Conservation (phyloP, 352 stramenopile genomes). For the Globisporangium rhizosaccharum region DNA sequence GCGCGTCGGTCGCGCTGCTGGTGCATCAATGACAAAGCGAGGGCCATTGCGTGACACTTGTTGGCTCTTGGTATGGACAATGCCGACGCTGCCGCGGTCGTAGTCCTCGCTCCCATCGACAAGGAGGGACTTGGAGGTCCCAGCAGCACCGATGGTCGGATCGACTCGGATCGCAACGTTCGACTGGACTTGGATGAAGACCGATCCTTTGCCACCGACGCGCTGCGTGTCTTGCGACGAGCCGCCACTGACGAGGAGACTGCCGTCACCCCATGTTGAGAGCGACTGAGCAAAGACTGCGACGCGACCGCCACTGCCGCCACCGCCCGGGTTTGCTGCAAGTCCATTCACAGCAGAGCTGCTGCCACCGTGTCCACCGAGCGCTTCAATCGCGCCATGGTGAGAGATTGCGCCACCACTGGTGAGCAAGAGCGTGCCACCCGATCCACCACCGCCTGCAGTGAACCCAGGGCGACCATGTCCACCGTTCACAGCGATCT, state of each 20-base stretch:
- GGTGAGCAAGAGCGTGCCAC: slow-evolving; percentile 42
- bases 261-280: slow-evolving; percentile 74
- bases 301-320: slow-evolving; percentile 81
- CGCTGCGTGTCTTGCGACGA: slow-evolving; percentile 36
- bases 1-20: slow-evolving; percentile 30
- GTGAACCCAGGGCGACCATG: slow-evolving; percentile 43
- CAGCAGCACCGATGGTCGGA: slow-evolving; percentile 55
- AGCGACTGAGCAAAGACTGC: slow-evolving; percentile 92
- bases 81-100: slow-evolving; percentile 4
- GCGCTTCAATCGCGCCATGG: slow-evolving; percentile 68
- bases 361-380: slow-evolving; percentile 80
- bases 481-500: slow-evolving; percentile 75
- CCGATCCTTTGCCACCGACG: slow-evolving; percentile 31
- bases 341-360: slow-evolving; percentile 16
- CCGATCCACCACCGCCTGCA: slow-evolving; percentile 55
- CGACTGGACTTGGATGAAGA: slow-evolving; percentile 36
- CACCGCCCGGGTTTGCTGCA: slow-evolving; percentile 39
- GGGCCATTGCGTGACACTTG: slow-evolving; percentile 44
- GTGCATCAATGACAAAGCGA: slow-evolving; percentile 26
- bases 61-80: slow-evolving; percentile 18
- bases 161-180: slow-evolving; percentile 53
- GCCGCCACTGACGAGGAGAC: slow-evolving; percentile 74
- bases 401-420: slow-evolving; percentile 48
- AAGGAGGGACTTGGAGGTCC: slow-evolving; percentile 64
- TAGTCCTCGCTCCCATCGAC: slow-evolving; percentile 45